Evolutionary conservation across 352 stramenopile species (phyloP), one percentile per base, ranked within the genome.

Genomic region (Pythium utonaiense): DNA sequence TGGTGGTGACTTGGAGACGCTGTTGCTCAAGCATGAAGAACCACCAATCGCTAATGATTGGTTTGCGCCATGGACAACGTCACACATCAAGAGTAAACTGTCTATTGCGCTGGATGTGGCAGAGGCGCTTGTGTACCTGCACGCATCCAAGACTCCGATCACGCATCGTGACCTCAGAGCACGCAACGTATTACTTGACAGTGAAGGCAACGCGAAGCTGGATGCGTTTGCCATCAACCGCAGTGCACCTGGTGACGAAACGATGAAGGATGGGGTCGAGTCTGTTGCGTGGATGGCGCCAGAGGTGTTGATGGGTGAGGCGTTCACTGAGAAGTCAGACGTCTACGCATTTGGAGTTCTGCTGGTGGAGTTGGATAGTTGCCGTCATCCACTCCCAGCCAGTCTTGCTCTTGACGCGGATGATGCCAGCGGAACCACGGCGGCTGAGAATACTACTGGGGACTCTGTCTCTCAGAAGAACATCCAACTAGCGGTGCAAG

Each of bases 271-370:
- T 28, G 50, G 60, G 9, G 51, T 68, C 25, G 59, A 60, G 8
- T 62, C 60, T 3, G 53, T 64, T 3, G 58, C 53, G 31, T 61
- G 54, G 54, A 45, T 28, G 4, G 40, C 54, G 13, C 54, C 54
- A 53, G 54, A 61, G 21, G 40, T 61, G 5, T 14, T 61, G 27
- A 24, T 52, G 2, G 54, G 54, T 14, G 63, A 70, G 47, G 45
- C 53, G 28, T 70, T 61, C 51, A 70, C 44, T 10, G 57, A 66
- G 33, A 53, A 60, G 31, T 48, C 63, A n/a, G 63, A 70, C 48
- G 61, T 70, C 48, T 70, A 70, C 63, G 66, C 63, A 31, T 66
- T 66, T 17, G 63, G 63, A 7, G 63, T 70, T 34, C 45, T 70
- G 21, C 55, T 70, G 7, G 65, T 57, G 21, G 63, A 70, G 44